Conservation (phyloP, 2,329 filamentous ascomycete genomes). For the Sporothrix inflata region DNA sequence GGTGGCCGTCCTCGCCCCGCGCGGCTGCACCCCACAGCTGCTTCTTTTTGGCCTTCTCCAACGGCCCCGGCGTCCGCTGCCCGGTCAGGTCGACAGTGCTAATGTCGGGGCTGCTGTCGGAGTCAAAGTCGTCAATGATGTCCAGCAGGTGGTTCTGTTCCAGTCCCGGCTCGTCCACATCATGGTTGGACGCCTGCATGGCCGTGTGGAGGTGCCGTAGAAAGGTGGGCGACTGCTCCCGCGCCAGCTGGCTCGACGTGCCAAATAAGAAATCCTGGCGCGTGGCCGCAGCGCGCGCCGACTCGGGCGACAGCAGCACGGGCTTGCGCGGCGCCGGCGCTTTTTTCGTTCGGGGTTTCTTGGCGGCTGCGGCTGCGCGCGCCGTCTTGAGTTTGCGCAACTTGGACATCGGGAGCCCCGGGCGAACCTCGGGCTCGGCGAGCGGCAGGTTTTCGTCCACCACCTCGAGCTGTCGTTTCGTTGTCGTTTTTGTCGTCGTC, state of each 20-base stretch:
- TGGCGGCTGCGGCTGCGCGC: slow-evolving; percentile 29
- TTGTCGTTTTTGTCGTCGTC: background rate
- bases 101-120: background rate
- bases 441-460: slow-evolving; percentile 35
- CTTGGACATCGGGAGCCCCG: slow-evolving; percentile 39
- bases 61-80: background rate
- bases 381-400: slow-evolving; percentile 38
- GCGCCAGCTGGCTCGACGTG: slow-evolving; percentile 79
- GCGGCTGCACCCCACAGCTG: slow-evolving; percentile 73
- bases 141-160: slow-evolving; percentile 24
- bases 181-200: slow-evolving; percentile 60
- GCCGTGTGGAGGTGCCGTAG: slow-evolving; percentile 65
- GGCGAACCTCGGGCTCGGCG: background rate
- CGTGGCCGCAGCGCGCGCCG: slow-evolving; percentile 67
- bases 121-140: background rate
- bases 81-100: slow-evolving; percentile 24
- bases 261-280: slow-evolving; percentile 82
- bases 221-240: slow-evolving; percentile 70
- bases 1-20: slow-evolving; percentile 64
- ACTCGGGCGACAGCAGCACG: slow-evolving; percentile 67
- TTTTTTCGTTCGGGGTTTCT: slow-evolving; percentile 42
- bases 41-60: slow-evolving; percentile 2
- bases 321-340: slow-evolving; percentile 47
- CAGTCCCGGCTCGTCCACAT: slow-evolving; percentile 38
- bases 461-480: slow-evolving; percentile 36